These are phyloP conservation scores for Apophysomyces variabilis DNA, from an alignment of 371 early-diverging fungal genomes.

Conservation along the genomic window DNA sequence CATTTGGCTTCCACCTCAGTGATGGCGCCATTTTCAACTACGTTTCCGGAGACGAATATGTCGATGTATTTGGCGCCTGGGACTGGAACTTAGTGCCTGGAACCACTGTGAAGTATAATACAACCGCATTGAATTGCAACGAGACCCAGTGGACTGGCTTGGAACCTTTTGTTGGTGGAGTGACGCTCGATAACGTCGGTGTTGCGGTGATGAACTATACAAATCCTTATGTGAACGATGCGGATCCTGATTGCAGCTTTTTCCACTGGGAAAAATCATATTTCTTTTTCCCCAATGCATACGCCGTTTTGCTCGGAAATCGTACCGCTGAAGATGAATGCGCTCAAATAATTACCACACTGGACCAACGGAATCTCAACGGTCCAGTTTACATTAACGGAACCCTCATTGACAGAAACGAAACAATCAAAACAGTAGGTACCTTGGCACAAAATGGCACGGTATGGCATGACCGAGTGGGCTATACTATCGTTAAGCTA, in stretches of 20 bases:
- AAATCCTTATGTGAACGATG: conserved; percentile 23
- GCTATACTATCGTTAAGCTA: not conserved
- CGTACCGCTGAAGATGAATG: not conserved
- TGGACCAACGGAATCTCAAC: conserved; percentile 28
- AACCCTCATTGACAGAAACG: conserved; percentile 5
- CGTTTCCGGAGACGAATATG: conserved; percentile 31
- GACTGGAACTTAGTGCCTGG: conserved; percentile 42
- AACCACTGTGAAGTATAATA: conserved; percentile 34
- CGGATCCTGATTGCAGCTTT: not conserved
- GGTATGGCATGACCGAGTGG: conserved; percentile 33
- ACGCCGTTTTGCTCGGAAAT: conserved; percentile 21
- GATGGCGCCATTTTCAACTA: conserved; percentile 37
- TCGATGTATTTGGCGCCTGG: conserved; percentile 34
- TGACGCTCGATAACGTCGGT: conserved; percentile 18
- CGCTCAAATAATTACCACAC: conserved; percentile 25
- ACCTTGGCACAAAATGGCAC: not conserved
- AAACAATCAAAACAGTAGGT: not conserved
- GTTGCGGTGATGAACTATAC: conserved; percentile 39
- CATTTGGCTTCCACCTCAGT: conserved; percentile 36
- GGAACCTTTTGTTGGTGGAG: conserved; percentile 33
- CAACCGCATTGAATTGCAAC: conserved; percentile 27
- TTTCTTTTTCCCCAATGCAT: conserved; percentile 33
- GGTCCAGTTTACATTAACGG: conserved; percentile 15
- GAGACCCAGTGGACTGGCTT: conserved; percentile 26
- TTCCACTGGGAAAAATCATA: conserved; percentile 30